These are phyloP conservation scores for Aspergillus flavus DNA, from an alignment of 2,329 filamentous ascomycete genomes.

Conservation along the genomic window DNA sequence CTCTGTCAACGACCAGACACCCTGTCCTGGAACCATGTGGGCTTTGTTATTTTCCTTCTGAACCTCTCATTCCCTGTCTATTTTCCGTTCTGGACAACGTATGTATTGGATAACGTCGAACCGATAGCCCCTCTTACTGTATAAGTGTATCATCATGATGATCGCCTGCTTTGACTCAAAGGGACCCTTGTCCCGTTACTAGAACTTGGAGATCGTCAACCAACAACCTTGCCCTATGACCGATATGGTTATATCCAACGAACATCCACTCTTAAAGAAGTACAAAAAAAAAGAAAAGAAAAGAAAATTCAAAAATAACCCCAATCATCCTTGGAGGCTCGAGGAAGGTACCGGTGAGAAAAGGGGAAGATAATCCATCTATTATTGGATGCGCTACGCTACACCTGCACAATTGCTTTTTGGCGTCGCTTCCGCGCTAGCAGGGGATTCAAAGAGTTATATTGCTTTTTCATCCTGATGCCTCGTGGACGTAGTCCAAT, in stretches of 20 bases:
- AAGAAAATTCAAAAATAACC: background rate
- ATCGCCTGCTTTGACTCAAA: background rate
- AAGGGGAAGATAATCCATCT: background rate
- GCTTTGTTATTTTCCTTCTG: background rate
- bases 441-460: background rate
- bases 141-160: background rate
- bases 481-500: conserved; percentile 6
- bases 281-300: background rate
- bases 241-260: background rate
- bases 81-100: background rate
- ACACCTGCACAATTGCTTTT: background rate
- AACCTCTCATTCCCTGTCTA: background rate
- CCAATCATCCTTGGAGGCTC: background rate
- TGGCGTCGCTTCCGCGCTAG: background rate
- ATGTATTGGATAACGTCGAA: background rate
- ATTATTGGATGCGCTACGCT: background rate
- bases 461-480: conserved; percentile 2
- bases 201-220: background rate
- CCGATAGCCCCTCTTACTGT: background rate
- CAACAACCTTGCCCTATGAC: background rate
- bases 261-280: background rate
- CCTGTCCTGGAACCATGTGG: conserved; percentile 2
- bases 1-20: background rate
- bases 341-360: background rate
- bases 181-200: background rate